Base-by-base conservation (phyloP, 148 eudicot species). In the Fallopia convolvulus region DNA sequence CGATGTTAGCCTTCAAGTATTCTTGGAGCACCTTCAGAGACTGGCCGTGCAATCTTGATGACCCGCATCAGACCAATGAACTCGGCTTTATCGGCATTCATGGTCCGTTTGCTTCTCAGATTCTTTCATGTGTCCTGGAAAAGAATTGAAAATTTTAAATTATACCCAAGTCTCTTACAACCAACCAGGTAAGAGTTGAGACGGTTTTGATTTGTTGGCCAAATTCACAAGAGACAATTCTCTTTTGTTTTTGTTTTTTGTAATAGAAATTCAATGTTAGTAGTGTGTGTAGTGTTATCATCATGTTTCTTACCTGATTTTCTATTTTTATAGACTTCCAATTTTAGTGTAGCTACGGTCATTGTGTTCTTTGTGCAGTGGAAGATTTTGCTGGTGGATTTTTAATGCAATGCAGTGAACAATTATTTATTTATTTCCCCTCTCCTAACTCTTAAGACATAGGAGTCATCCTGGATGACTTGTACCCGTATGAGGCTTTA, bases 21-120 rank as follows among this genome's bases (percentile, higher is more conserved):
- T 92, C 88, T 86, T 88, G 17, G 96, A 94, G 82, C 98, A 94
- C 86, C 98, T 94, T 44, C 97, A 94, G 88, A 90, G 86, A 87
- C 83, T 94, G 80, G 97, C 97, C 2, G 98, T 94, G 78, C 97
- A 92, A 84, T 91, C 95, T 82, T 89, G 84, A 89, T 11, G 70
- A 58, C 65, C 12, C 21, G 33, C 61, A 4, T 20, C 11, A 20
- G 55, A 4, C 55, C 55, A 50, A 50, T 50, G 18, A 50, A 50
- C 55, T n/a, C 18, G 40, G 15, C 36, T 60, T 8, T 32, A 63
- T 26, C 23, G 3, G 70, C 70, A 63, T 30, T 20, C 70, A 26
- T 20, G 32, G 39, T 32, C 30, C 15, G 17, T 30, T 60, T 21
- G 40, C 32, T 32, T 63, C 6, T 30, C 41, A 63, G 70, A 63